Percentiles rank a stretch among this genome's conserved stretches.
Conservation (phyloP, 2,329 filamentous ascomycete species). For the Colletotrichum navitas region DNA sequence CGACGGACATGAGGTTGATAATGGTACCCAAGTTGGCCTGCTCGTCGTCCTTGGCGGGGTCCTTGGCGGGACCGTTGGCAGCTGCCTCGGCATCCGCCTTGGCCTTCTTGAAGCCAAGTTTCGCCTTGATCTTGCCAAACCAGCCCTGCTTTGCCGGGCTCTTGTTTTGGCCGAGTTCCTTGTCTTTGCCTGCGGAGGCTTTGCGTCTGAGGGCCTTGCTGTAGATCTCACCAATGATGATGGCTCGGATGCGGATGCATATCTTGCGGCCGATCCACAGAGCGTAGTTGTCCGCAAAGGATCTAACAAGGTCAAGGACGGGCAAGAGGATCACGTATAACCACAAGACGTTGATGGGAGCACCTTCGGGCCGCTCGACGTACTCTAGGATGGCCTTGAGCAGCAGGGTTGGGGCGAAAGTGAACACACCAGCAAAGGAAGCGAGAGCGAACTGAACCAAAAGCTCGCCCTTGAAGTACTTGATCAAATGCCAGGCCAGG, state of each 20-base stretch:
- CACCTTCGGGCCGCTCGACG: slow-evolving; percentile 83
- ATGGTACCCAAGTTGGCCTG: slow-evolving; percentile 97
- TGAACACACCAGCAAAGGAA: slow-evolving; percentile 82
- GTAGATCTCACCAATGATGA: slow-evolving; percentile 98
- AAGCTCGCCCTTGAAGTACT: slow-evolving; percentile 84
- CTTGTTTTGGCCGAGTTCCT: slow-evolving; percentile 72
- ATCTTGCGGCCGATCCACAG: slow-evolving; percentile 95
- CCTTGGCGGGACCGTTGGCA: slow-evolving; percentile 51
- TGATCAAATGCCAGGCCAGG: slow-evolving; percentile 83
- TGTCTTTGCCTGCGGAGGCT: slow-evolving; percentile 82
- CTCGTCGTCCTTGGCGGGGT: slow-evolving; percentile 65
- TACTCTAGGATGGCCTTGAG: slow-evolving; percentile 93
- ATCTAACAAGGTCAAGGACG: slow-evolving; percentile 83
- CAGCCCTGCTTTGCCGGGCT: slow-evolving; percentile 54
- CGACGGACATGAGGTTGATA: slow-evolving; percentile 99
- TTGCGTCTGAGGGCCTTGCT: slow-evolving; percentile 94
- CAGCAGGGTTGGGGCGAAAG: slow-evolving; percentile 91
- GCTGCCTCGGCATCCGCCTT: slow-evolving; percentile 51
- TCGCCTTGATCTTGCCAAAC: slow-evolving; percentile 64
- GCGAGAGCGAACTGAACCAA: slow-evolving; percentile 86
- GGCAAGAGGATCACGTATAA: slow-evolving; percentile 94
- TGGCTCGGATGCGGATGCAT: slow-evolving; percentile 91
- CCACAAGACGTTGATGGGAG: slow-evolving; percentile 91
- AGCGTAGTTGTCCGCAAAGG: slow-evolving; percentile 85
- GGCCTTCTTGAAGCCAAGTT: slow-evolving; percentile 69